These are phyloP conservation scores for Ceratobasidium sp. DNA, from an alignment of 1,284 basidiomycete genomes.

Conservation along the genomic window DNA sequence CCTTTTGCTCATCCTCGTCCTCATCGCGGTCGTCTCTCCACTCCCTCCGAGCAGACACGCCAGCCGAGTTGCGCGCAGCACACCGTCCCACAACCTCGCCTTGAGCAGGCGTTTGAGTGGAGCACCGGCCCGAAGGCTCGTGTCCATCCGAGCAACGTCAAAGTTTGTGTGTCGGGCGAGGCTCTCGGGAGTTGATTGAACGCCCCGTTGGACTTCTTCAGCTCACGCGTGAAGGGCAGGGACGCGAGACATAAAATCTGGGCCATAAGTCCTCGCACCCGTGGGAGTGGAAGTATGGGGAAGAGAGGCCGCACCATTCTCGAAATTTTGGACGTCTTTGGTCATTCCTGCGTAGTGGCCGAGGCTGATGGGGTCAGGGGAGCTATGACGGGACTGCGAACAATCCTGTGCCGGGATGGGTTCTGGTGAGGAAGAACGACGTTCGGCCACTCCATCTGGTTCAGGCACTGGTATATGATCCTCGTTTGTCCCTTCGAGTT, in stretches of 20 bases:
- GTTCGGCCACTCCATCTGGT: background rate
- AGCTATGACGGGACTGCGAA: background rate
- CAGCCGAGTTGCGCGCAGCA: constrained; percentile 52
- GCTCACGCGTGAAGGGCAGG: constrained; percentile 74
- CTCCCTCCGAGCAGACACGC: background rate
- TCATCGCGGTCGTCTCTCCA: background rate
- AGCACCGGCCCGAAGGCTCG: constrained; percentile 58
- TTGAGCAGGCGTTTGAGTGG: constrained; percentile 72
- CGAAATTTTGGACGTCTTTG: background rate
- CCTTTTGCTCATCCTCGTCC: constrained; percentile 42
- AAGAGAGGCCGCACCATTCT: background rate
- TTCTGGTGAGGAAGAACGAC: background rate
- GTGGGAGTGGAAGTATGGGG: background rate
- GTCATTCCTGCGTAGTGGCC: constrained; percentile 15
- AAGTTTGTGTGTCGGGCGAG: constrained; percentile 37
- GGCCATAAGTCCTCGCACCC: background rate
- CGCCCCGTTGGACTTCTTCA: constrained; percentile 60
- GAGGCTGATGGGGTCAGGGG: background rate
- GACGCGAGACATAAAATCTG: background rate
- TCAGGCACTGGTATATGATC: background rate
- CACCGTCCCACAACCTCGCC: constrained; percentile 71
- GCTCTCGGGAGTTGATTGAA: constrained; percentile 17
- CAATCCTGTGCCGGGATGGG: background rate
- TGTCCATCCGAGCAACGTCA: constrained; percentile 46
- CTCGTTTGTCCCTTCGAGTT: background rate